Evolutionary conservation across 2,329 filamentous ascomycete species (phyloP).

Genomic region (Pyrenochaeta sp.): DNA sequence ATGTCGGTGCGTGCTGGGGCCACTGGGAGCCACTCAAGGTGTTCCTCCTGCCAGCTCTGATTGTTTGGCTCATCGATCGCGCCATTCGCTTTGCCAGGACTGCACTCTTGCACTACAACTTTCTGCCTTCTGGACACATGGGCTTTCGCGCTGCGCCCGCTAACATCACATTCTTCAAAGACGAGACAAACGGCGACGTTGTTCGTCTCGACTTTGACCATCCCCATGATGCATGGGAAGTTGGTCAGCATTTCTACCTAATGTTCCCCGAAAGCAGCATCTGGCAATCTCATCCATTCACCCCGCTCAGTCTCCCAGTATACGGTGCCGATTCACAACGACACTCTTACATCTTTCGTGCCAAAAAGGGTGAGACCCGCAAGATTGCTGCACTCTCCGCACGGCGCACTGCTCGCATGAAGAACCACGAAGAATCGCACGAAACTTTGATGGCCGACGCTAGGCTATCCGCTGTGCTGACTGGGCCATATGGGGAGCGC

Average conservation of each 20-base stretch:
- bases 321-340: slow-evolving; percentile 32
- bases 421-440: slow-evolving; percentile 29
- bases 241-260: slow-evolving; percentile 77
- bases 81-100: slow-evolving; percentile 66
- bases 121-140: slow-evolving; percentile 40
- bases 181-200: slow-evolving; percentile 58
- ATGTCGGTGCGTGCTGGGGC: slow-evolving; percentile 77
- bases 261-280: slow-evolving; percentile 72
- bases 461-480: slow-evolving; percentile 43
- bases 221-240: slow-evolving; percentile 66
- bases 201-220: slow-evolving; percentile 73
- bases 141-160: slow-evolving; percentile 38
- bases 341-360: slow-evolving; percentile 48
- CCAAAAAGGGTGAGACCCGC: slow-evolving; percentile 44
- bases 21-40: slow-evolving; percentile 71
- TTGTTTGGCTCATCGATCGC: slow-evolving; percentile 72
- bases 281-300: slow-evolving; percentile 77
- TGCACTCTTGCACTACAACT: slow-evolving; percentile 65
- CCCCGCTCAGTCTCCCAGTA: slow-evolving; percentile 45
- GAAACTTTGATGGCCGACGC: slow-evolving; percentile 33
- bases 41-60: slow-evolving; percentile 59
- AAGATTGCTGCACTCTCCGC: slow-evolving; percentile 44
- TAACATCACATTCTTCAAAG: slow-evolving; percentile 39
- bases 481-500: slow-evolving; percentile 45
- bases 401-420: slow-evolving; percentile 29